Evolutionary conservation across 306 rosid genomes (phyloP).

Genomic region (Calophaca sinica): DNA sequence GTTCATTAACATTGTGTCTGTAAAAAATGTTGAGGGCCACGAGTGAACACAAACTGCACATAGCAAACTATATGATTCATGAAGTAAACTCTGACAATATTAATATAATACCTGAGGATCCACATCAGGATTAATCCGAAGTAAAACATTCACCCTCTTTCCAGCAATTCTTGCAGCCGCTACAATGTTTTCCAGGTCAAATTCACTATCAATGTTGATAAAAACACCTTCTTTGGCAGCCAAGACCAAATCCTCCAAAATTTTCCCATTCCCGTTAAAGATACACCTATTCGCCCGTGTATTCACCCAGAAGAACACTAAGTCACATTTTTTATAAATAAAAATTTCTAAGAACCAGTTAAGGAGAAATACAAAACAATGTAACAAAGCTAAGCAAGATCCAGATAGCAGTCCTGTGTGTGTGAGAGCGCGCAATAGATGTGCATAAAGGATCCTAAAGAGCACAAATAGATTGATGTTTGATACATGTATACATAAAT

Average conservation of each 20-base stretch:
- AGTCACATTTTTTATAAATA: not conserved
- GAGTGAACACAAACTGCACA: conserved; percentile 3
- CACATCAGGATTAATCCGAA: conserved; percentile 84
- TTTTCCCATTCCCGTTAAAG: conserved; percentile 84
- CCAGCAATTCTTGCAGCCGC: conserved; percentile 76
- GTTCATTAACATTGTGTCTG: not conserved
- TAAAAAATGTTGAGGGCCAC: conserved; percentile 3
- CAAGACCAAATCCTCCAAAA: conserved; percentile 84
- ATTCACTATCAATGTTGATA: conserved; percentile 85
- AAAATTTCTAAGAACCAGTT: not conserved
- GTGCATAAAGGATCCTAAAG: not conserved
- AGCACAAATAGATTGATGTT: not conserved
- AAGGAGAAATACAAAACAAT: not conserved
- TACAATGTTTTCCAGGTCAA: conserved; percentile 84
- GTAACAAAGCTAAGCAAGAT: conserved; percentile 10
- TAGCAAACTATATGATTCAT: not conserved
- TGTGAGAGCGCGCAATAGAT: not conserved
- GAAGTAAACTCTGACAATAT: not conserved
- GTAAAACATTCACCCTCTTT: conserved; percentile 74
- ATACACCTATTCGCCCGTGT: conserved; percentile 62
- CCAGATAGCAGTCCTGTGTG: not conserved
- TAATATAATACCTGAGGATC: conserved; percentile 67
- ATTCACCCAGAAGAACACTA: not conserved
- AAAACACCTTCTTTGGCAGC: conserved; percentile 84
- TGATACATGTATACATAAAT: conserved; percentile 5